phyloP scores from a whole-genome alignment of 1,139 yeast species.

The Kodamaea fungicola region DNA sequence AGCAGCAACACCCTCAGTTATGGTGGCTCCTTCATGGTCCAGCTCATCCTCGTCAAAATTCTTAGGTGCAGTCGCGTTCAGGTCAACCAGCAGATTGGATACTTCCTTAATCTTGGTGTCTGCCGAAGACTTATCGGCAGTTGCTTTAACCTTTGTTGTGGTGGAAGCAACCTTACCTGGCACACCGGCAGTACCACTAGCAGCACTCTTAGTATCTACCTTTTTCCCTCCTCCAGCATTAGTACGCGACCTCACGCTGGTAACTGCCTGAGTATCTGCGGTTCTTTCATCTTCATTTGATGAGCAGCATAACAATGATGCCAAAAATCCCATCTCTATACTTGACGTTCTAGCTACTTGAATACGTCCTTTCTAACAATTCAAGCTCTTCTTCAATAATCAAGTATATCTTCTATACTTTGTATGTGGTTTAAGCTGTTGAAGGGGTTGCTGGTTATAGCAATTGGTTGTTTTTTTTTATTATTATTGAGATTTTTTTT shows the following conservation, averaged over 20 bases:
- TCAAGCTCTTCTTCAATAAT: too few relatives aligned
- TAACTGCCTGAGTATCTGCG: conserved; percentile 6
- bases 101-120: conserved; percentile 5
- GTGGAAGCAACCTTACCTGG: conserved; percentile 1
- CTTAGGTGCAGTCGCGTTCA: conserved; percentile 14
- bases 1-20: conserved; percentile 16
- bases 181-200: background rate
- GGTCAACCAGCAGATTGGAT: conserved; percentile 5
- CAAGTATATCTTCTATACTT: too few relatives aligned
- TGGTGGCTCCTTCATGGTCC: conserved; percentile 43
- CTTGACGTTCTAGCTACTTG: too few relatives aligned
- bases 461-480: too few relatives aligned
- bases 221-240: conserved; percentile 5
- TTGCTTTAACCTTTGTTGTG: background rate
- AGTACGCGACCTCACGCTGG: background rate
- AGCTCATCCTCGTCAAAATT: conserved; percentile 40
- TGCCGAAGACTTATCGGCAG: conserved; percentile 8
- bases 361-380: too few relatives aligned
- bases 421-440: too few relatives aligned
- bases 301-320: conserved; percentile 42
- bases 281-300: conserved; percentile 33
- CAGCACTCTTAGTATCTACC: background rate
- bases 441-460: too few relatives aligned
- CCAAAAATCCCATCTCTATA: conserved; percentile 16
- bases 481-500: too few relatives aligned